Percentiles rank a stretch among this genome's conserved stretches.
These are phyloP conservation scores for Camellia japonica DNA, from an alignment of 148 eudicot species.

Conservation along the genomic window DNA sequence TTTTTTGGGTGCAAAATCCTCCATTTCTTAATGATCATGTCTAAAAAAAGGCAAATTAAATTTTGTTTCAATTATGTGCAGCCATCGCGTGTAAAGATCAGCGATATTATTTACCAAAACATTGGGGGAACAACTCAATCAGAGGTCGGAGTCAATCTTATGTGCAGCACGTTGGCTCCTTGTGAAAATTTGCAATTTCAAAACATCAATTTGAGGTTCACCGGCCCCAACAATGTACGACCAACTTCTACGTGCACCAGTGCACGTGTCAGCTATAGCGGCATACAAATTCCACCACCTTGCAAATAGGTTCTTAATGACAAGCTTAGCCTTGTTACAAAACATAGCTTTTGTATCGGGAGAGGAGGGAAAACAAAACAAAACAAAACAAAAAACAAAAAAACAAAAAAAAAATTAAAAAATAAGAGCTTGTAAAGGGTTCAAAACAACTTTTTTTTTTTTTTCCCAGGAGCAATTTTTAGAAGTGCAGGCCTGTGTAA, in stretches of 20 bases:
- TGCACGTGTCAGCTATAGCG: constrained; percentile 22
- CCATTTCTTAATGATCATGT: neutral
- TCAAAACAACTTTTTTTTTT: too few species aligned
- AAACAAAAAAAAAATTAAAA: too few species aligned
- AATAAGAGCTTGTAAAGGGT: too few species aligned
- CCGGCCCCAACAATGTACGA: neutral
- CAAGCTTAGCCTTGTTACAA: neutral
- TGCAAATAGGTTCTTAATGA: constrained; percentile 13
- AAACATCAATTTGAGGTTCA: constrained; percentile 31
- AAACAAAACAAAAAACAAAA: too few species aligned
- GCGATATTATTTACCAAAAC: constrained; percentile 33
- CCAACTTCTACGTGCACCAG: constrained; percentile 26
- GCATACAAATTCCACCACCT: constrained; percentile 34
- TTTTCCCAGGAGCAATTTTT: too few species aligned
- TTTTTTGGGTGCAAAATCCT: neutral
- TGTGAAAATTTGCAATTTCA: constrained; percentile 32
- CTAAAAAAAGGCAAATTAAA: neutral
- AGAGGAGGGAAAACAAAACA: too few species aligned
- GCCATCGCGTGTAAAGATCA: constrained; percentile 58
- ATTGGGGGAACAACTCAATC: constrained; percentile 51
- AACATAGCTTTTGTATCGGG: neutral
- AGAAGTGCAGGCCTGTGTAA: too few species aligned
- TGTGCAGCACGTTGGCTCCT: constrained; percentile 49
- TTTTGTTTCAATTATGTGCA: constrained; percentile 13
- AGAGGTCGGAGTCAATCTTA: constrained; percentile 35